Evolutionary conservation across 768 basidiomycete genomes (phyloP).

Genomic region (Daedaleopsis nitida): DNA sequence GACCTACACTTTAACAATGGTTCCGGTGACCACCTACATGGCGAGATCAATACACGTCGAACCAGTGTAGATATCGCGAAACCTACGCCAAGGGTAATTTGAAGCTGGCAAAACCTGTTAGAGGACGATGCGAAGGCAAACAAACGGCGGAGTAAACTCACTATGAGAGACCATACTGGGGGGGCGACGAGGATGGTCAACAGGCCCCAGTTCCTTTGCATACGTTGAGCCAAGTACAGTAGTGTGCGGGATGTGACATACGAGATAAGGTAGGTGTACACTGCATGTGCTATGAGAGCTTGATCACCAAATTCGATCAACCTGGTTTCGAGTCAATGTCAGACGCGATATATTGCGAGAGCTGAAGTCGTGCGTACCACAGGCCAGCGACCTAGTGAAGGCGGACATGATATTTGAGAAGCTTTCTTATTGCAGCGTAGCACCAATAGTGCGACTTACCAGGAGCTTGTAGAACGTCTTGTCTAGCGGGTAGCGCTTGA

Average conservation of each 20-base stretch:
- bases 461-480: conserved; percentile 48
- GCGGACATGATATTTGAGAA: no score
- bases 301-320: conserved; percentile 50
- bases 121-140: neutral
- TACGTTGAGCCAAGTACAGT: neutral
- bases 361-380: conserved; percentile 28
- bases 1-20: conserved; percentile 57
- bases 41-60: neutral
- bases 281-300: conserved; percentile 49
- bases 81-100: conserved; percentile 31
- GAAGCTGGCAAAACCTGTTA: conserved; percentile 14
- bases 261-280: conserved; percentile 59
- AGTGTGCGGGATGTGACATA: conserved; percentile 31
- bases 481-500: conserved; percentile 56
- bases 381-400: conserved; percentile 33
- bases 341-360: neutral
- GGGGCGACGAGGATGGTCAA: conserved; percentile 19
- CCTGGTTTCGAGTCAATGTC: conserved; percentile 34
- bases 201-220: conserved; percentile 29
- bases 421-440: no score
- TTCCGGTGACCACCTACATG: conserved; percentile 51
- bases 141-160: conserved; percentile 10
- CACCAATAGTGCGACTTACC: conserved; percentile 38
- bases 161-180: conserved; percentile 27
- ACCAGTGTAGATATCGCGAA: neutral